Evolutionary conservation across 768 basidiomycete species (phyloP), one percentile per base, ranked within the genome.

Genomic region (Suillus fuscotomentosus): DNA sequence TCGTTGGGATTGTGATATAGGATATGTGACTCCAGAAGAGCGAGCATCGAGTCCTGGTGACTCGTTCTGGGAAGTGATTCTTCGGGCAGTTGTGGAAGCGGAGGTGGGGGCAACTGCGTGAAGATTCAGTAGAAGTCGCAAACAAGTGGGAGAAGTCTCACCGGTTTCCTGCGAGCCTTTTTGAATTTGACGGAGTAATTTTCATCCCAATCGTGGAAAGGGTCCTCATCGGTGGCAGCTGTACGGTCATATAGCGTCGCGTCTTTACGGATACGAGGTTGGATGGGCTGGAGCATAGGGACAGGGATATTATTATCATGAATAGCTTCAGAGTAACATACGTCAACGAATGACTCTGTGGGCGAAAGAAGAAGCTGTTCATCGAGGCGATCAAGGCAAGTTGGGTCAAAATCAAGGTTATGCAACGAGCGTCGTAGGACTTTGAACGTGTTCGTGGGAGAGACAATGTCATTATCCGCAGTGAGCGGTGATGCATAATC

Each of bases 321-420:
- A n/a, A 81, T 77, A 8, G 81, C 80, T 53, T 73, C 74, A 14
- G 76, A 67, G 63, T 80, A 82, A 65, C 81, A 82, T 2, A 79
- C 61, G 57, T 82, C 82, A 5, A 79, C 78, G 66, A 81, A 82
- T 31, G 80, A 74, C 31, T 80, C 78, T 3, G 74, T 69, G 11
- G 81, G 81, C 0, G 76, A 74, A 38, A 76, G 69, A 13, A 82
- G 75, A 0, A 82, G 77, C 65, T 80, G 77, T 24, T 81, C 73
- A 69, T 82, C 81, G 43, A 82, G 77, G 45, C 74, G 73, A 63
- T 80, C 72, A 24, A 82, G 75, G 66, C 80, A 80, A 8, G 76
- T 68, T 10, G 75, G 72, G 69, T 82, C 80, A 64, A 82, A 75
- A 60, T 78, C 76, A 66, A 80, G 73, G 64, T 76, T 71, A 60